Percentiles rank a stretch among this genome's conserved stretches.
These are phyloP conservation scores for Cladophialophora psammophila DNA, from an alignment of 2,329 filamentous ascomycete genomes.

Conservation along the genomic window DNA sequence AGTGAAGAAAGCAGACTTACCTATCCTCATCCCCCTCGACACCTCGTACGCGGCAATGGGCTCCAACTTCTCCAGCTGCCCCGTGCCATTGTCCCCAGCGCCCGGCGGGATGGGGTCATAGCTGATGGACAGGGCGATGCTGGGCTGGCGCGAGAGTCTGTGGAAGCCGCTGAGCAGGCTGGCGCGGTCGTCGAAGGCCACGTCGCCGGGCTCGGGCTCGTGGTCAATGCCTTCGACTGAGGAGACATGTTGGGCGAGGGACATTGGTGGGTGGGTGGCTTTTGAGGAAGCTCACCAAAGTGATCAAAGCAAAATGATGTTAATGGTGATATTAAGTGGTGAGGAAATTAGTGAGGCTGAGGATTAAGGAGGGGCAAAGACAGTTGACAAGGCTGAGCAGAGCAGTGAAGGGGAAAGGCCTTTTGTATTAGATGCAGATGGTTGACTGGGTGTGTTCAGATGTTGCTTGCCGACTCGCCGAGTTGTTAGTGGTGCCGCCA, in stretches of 20 bases:
- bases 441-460: too few species aligned
- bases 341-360: neutral
- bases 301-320: neutral
- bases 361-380: neutral
- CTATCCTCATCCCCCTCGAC: slow-evolving; percentile 47
- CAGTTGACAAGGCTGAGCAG: neutral
- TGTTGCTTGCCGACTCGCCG: too few species aligned
- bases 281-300: neutral
- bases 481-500: too few species aligned
- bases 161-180: slow-evolving; percentile 13
- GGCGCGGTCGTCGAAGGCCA: slow-evolving; percentile 21
- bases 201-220: slow-evolving; percentile 44
- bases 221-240: slow-evolving; percentile 59
- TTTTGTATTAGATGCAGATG: too few species aligned
- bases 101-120: slow-evolving; percentile 58
- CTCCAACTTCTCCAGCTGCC: slow-evolving; percentile 50
- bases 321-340: neutral
- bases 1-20: slow-evolving; percentile 37
- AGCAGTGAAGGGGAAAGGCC: neutral
- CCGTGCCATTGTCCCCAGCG: slow-evolving; percentile 31
- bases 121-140: slow-evolving; percentile 51
- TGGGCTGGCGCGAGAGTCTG: slow-evolving; percentile 42
- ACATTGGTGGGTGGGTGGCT: slow-evolving; percentile 48
- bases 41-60: slow-evolving; percentile 60
- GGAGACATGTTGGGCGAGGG: slow-evolving; percentile 61